These are phyloP conservation scores for Nepenthes gracilis DNA, from an alignment of 148 eudicot genomes.

Conservation along the genomic window DNA sequence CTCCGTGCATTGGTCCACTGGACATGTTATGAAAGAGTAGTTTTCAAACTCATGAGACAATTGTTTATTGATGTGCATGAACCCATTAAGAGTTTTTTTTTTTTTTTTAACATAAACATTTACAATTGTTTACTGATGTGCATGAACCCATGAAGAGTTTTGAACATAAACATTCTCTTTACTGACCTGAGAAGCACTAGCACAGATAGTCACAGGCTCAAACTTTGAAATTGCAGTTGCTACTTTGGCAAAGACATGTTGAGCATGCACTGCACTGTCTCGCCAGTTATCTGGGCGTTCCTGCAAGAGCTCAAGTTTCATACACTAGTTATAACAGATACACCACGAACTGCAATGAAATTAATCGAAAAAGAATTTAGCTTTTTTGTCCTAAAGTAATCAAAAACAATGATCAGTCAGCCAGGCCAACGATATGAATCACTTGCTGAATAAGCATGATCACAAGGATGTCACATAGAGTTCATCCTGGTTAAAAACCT, in stretches of 20 bases:
- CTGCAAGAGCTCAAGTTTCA: conserved; percentile 15
- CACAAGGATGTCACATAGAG: no score
- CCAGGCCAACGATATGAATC: no score
- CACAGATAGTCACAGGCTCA: conserved; percentile 89
- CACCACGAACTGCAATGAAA: no score
- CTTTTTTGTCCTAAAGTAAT: no score
- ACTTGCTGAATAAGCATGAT: no score
- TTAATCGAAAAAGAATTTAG: no score
- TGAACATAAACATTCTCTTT: background rate
- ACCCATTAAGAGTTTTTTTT: background rate
- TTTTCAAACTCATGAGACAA: conserved; percentile 5
- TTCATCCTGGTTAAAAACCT: no score
- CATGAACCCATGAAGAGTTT: background rate
- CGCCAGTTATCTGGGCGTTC: conserved; percentile 95
- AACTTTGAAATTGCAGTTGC: conserved; percentile 82
- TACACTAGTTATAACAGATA: no score
- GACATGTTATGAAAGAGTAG: conserved; percentile 5
- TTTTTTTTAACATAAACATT: background rate
- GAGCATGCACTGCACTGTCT: conserved; percentile 56
- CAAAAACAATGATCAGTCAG: no score
- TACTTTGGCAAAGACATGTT: conserved; percentile 49
- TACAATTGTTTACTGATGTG: no score
- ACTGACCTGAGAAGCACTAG: conserved; percentile 67
- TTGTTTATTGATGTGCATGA: no score
- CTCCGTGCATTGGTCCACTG: conserved; percentile 85